Conservation (phyloP, 2,329 filamentous ascomycete species). For the Cryoendolithus antarcticus region DNA sequence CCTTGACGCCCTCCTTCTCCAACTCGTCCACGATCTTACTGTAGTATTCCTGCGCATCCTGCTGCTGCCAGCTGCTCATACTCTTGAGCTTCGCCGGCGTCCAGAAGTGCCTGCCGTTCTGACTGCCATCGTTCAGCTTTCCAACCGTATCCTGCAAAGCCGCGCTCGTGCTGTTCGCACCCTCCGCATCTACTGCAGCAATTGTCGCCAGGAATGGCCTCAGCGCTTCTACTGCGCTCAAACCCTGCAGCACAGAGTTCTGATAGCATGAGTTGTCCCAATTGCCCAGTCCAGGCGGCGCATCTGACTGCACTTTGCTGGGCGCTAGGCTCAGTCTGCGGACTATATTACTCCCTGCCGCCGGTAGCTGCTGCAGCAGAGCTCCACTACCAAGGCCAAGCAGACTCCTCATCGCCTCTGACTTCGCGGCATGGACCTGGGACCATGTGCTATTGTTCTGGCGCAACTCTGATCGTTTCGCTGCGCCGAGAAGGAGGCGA, state of each 20-base stretch:
- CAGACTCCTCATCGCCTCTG: constrained; percentile 23
- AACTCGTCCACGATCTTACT: constrained; percentile 58
- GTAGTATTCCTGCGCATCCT: constrained; percentile 96
- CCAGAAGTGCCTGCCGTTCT: constrained; percentile 69
- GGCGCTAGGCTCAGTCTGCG: constrained; percentile 14
- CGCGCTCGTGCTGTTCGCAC: constrained; percentile 13
- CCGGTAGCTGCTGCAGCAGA: constrained; percentile 22
- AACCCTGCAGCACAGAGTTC: constrained; percentile 66
- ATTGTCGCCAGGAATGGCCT: constrained; percentile 47
- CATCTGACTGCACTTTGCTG: constrained; percentile 17
- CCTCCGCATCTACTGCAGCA: neutral
- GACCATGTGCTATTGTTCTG: constrained; percentile 16
- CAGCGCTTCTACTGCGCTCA: constrained; percentile 64
- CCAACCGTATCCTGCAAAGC: constrained; percentile 53
- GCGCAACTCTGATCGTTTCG: constrained; percentile 24
- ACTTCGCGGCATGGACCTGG: constrained; percentile 25
- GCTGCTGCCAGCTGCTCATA: constrained; percentile 91
- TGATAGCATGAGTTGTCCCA: constrained; percentile 95
- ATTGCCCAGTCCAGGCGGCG: constrained; percentile 63
- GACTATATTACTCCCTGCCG: constrained; percentile 25
- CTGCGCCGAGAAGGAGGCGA: constrained; percentile 44
- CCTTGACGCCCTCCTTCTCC: constrained; percentile 42
- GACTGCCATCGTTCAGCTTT: constrained; percentile 56
- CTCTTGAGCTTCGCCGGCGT: constrained; percentile 71
- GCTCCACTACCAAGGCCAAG: constrained; percentile 28